phyloP scores from a whole-genome alignment of 179 eudicot genomes.

The Amaranthus tricolor region DNA sequence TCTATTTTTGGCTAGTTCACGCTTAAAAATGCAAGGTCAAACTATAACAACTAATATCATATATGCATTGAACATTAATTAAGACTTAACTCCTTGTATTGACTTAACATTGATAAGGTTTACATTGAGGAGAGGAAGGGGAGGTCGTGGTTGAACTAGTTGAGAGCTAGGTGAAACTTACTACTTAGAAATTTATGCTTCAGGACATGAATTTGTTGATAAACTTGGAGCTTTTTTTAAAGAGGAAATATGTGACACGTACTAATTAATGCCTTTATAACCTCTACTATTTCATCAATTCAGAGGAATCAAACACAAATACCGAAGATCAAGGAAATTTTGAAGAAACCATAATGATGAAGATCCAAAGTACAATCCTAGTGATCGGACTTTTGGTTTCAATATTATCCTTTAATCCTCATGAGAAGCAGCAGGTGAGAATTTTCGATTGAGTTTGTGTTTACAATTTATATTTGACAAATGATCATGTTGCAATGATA shows the following conservation, averaged over 20 bases:
- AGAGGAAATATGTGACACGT: background rate
- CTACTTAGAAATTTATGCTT: background rate
- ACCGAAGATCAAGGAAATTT: slow-evolving; percentile 55
- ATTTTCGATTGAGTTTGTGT: background rate
- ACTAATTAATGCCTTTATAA: background rate
- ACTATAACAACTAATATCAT: no score
- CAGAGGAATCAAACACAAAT: slow-evolving; percentile 65
- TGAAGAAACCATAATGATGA: slow-evolving; percentile 52
- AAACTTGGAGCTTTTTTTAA: no score
- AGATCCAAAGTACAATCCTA: slow-evolving; percentile 49
- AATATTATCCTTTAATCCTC: slow-evolving; percentile 47
- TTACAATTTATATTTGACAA: background rate
- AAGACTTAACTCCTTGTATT: no score
- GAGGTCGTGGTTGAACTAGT: background rate
- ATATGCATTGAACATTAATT: no score
- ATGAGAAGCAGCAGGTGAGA: slow-evolving; percentile 69
- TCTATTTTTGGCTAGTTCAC: no score
- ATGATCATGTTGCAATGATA: background rate
- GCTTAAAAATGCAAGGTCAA: no score
- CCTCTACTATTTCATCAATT: background rate
- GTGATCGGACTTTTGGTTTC: slow-evolving; percentile 59
- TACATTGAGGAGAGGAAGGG: background rate
- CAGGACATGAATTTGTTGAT: background rate
- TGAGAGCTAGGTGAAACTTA: background rate
- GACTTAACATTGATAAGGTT: no score